These are phyloP conservation scores for Strobilomyces echinocephalus DNA, from an alignment of 768 basidiomycete genomes.

Conservation along the genomic window DNA sequence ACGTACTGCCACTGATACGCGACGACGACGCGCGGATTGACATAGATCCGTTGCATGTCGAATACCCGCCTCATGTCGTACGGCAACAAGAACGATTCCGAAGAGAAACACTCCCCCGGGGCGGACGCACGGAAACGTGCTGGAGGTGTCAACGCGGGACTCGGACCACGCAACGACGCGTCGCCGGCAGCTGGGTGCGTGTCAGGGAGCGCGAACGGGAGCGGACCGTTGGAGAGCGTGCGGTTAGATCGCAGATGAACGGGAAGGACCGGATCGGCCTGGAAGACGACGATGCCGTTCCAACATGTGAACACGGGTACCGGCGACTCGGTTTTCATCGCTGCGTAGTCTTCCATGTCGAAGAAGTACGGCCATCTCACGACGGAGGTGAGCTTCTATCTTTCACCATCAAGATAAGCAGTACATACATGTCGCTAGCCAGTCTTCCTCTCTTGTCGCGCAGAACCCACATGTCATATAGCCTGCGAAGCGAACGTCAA, in stretches of 20 bases:
- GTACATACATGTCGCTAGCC: slow-evolving; percentile 11
- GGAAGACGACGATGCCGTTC: slow-evolving; percentile 42
- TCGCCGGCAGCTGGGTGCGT: slow-evolving; percentile 14
- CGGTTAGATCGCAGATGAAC: slow-evolving; percentile 34
- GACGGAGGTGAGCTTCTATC: neutral
- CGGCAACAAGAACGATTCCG: slow-evolving; percentile 39
- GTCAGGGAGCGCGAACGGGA: slow-evolving; percentile 13
- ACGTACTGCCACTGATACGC: slow-evolving; percentile 34
- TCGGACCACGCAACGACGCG: slow-evolving; percentile 10
- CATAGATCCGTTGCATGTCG: slow-evolving; percentile 33
- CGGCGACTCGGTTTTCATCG: slow-evolving; percentile 35
- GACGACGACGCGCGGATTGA: slow-evolving; percentile 38
- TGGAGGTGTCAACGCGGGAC: slow-evolving; percentile 18
- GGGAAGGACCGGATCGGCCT: slow-evolving; percentile 39
- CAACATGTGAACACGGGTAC: slow-evolving; percentile 44
- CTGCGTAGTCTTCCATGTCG: slow-evolving; percentile 32
- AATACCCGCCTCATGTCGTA: slow-evolving; percentile 41
- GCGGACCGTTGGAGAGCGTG: slow-evolving; percentile 33
- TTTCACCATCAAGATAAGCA: neutral
- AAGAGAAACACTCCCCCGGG: slow-evolving; percentile 21
- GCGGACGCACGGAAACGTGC: slow-evolving; percentile 15
- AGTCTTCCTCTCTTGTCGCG: slow-evolving; percentile 19
- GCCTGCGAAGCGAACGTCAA: slow-evolving; percentile 5
- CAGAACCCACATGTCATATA: slow-evolving; percentile 23
- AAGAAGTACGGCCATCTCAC: slow-evolving; percentile 40